Base-by-base conservation (phyloP, 208 protist species). In the Leishmania mexicana region DNA sequence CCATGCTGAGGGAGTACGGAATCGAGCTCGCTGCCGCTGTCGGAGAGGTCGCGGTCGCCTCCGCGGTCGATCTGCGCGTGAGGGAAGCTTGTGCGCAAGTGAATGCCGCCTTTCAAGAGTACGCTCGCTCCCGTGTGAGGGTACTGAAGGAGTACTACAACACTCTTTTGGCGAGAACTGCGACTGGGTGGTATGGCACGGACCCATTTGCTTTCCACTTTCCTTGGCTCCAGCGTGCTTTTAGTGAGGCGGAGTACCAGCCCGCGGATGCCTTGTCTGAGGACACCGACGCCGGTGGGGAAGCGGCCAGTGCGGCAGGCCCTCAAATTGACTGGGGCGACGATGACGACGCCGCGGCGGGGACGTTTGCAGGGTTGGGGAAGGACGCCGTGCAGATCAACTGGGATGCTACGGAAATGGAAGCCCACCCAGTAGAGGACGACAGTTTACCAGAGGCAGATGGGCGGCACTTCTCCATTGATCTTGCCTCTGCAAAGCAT, bases 301-400 rank as follows among this genome's bases (percentile, higher is more conserved):
- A 58, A 28, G 65, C 70, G 45, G 70, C 45, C 31, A 65, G 81
- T 31, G 84, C 54, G 15, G 67, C 58, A 0, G 87, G 47, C n/a
- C 78, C 89, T 17, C 83, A 85, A 40, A 96, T 96, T 79, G 90
- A 93, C 80, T 96, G 92, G 92, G 92, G 90, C 24, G 92, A 96
- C 57, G 74, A 80, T 24, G 75, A 53, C n/a, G 83, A 81, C 40
- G 70, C n/a, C 17, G 40, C 74, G 1, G 80, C 17, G 8, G 80
- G 42, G 13, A 45, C 64, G 3, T 65, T 75, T 0, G 64, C 60
- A 21, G 78, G 68, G 31, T 71, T 45, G 60, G 51, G 40, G 4
- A 79, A 75, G 74, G 38, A 75, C 3, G 45, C 38, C 1, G 86
- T 88, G 45, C 68, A 87, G 65, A 87, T 86, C 45, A 75, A 83